phyloP scores from a whole-genome alignment of 2,329 filamentous ascomycete genomes.

The Ophiostoma tasmaniense region DNA sequence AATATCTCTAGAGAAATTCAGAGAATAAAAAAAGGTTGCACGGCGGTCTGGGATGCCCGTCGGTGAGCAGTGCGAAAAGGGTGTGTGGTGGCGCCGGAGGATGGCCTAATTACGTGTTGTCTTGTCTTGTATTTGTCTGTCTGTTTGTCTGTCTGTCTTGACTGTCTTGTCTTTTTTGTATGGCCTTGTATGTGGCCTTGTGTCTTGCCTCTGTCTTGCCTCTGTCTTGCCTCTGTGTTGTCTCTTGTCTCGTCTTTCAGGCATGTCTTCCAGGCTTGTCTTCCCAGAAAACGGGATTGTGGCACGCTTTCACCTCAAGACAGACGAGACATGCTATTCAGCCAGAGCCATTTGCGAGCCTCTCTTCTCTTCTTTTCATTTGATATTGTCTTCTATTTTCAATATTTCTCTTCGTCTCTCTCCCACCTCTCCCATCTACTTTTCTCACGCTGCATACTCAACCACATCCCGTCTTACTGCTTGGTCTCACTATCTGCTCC shows the following conservation, averaged over 20 bases:
- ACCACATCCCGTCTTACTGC: not conserved
- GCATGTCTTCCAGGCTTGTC: not conserved
- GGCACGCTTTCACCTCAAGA: not conserved
- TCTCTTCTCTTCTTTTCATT: not conserved
- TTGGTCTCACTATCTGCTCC: not conserved
- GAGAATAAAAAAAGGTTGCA: not conserved
- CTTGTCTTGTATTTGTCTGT: not conserved
- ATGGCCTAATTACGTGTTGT: not conserved
- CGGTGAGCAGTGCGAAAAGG: not conserved
- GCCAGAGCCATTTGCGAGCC: not conserved
- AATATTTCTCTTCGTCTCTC: not conserved
- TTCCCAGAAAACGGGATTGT: too few relatives aligned
- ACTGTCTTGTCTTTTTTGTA: not conserved
- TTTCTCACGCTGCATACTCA: not conserved
- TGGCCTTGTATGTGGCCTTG: too few relatives aligned
- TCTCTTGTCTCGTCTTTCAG: too few relatives aligned
- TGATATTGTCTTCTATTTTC: not conserved
- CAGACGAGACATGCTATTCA: too few relatives aligned
- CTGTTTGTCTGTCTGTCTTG: not conserved
- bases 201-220: not conserved
- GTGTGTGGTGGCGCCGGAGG: conserved; percentile 5
- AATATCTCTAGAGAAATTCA: not conserved
- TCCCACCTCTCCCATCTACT: not conserved
- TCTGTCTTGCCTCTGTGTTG: not conserved
- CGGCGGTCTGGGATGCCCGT: conserved; percentile 9